phyloP scores from a whole-genome alignment of 495 filamentous ascomycete genomes.

The Hypomontagnella monticulosa region DNA sequence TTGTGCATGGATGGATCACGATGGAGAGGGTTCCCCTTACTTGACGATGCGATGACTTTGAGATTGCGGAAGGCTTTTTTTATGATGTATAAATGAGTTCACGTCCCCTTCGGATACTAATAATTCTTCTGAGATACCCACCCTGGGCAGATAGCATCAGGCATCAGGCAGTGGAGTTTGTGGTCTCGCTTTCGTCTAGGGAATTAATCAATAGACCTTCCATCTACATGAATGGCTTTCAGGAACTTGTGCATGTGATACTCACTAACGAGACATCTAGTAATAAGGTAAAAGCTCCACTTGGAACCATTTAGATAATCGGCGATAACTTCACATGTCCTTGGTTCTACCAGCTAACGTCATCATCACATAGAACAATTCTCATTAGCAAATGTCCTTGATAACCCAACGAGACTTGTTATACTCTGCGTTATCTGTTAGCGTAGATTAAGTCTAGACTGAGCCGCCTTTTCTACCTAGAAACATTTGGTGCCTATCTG shows the following conservation, averaged over 20 bases:
- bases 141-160: constrained; percentile 42
- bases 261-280: no score
- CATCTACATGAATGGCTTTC: neutral
- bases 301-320: no score
- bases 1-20: constrained; percentile 38
- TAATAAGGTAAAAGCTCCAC: no score
- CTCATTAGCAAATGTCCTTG: no score
- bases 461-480: no score
- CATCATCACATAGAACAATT: no score
- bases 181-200: constrained; percentile 41
- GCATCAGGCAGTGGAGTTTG: constrained; percentile 44
- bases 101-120: constrained; percentile 42
- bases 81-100: constrained; percentile 49
- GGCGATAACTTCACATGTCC: no score
- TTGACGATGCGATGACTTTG: constrained; percentile 40
- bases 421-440: no score
- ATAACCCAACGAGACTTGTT: no score
- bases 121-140: constrained; percentile 48
- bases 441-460: no score
- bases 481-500: no score
- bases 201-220: constrained; percentile 45
- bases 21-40: constrained; percentile 32
- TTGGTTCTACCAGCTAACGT: no score
- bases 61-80: constrained; percentile 36
- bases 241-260: neutral